These are phyloP conservation scores for Pseudohalonectria lignicola DNA, from an alignment of 2,329 filamentous ascomycete genomes.

Conservation along the genomic window DNA sequence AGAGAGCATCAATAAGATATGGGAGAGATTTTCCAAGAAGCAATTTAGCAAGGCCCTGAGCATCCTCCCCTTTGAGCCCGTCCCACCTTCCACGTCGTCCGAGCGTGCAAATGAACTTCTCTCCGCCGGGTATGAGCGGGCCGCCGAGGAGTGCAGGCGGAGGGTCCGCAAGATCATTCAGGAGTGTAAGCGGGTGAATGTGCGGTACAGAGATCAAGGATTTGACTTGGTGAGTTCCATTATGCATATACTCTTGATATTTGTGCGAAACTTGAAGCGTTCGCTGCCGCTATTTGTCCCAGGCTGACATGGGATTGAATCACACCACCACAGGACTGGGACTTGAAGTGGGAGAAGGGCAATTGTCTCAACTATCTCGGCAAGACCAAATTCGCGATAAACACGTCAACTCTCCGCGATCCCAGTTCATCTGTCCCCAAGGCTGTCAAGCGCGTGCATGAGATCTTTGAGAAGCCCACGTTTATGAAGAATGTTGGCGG, in stretches of 20 bases:
- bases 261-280: too few species aligned
- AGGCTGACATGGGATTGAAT: too few species aligned
- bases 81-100: constrained; percentile 34
- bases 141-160: constrained; percentile 50
- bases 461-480: constrained; percentile 64
- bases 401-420: constrained; percentile 29
- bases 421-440: constrained; percentile 48
- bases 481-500: constrained; percentile 57
- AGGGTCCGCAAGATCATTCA: constrained; percentile 51
- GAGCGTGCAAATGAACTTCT: constrained; percentile 50
- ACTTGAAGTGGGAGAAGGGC: constrained; percentile 55
- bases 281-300: too few species aligned
- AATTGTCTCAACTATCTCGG: constrained; percentile 43
- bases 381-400: constrained; percentile 39
- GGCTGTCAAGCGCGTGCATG: constrained; percentile 63
- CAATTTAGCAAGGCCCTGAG: constrained; percentile 55
- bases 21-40: constrained; percentile 48
- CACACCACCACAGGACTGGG: constrained; percentile 41
- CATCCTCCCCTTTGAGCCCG: constrained; percentile 54
- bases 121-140: constrained; percentile 49
- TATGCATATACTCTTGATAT: too few species aligned
- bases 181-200: constrained; percentile 64
- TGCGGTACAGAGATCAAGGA: constrained; percentile 62
- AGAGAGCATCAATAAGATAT: constrained; percentile 55
- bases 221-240: constrained; percentile 40